These are phyloP conservation scores for Echium plantagineum DNA, from an alignment of 257 asterid species.

Conservation along the genomic window DNA sequence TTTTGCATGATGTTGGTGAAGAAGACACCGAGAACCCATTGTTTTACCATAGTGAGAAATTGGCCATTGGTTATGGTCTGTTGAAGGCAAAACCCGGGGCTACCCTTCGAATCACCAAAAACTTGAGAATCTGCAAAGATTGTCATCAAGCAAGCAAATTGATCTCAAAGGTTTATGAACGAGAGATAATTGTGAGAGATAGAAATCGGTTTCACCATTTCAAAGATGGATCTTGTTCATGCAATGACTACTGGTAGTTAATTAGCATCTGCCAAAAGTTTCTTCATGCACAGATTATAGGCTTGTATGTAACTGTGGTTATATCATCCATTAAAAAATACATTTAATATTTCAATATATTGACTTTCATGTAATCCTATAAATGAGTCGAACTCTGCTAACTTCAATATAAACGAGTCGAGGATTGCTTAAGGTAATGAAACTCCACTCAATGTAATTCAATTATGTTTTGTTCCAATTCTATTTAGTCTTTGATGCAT, in stretches of 20 bases:
- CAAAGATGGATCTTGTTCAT: constrained; percentile 57
- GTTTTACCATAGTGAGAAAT: constrained; percentile 66
- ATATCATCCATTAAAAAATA: too few relatives aligned
- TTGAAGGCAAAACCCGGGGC: constrained; percentile 50
- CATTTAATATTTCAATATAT: too few relatives aligned
- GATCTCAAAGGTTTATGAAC: constrained; percentile 43
- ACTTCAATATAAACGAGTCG: too few relatives aligned
- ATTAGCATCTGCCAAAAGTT: background rate
- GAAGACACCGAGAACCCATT: constrained; percentile 64
- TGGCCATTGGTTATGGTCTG: constrained; percentile 74
- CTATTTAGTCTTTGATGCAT: too few relatives aligned
- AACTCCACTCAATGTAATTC: too few relatives aligned
- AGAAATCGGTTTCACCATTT: constrained; percentile 73
- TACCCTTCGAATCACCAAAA: constrained; percentile 60
- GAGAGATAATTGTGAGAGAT: constrained; percentile 69
- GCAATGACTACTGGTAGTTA: constrained; percentile 64
- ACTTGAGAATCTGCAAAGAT: constrained; percentile 65
- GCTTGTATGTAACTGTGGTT: too few relatives aligned
- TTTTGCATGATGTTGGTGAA: constrained; percentile 27
- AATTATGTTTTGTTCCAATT: too few relatives aligned
- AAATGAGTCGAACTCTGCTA: too few relatives aligned
- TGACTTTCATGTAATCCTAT: too few relatives aligned
- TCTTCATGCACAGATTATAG: too few relatives aligned
- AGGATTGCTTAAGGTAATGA: too few relatives aligned
- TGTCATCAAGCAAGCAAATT: constrained; percentile 67